These are phyloP conservation scores for Calonectria henricotiae DNA, from an alignment of 2,329 filamentous ascomycete species.

Conservation along the genomic window DNA sequence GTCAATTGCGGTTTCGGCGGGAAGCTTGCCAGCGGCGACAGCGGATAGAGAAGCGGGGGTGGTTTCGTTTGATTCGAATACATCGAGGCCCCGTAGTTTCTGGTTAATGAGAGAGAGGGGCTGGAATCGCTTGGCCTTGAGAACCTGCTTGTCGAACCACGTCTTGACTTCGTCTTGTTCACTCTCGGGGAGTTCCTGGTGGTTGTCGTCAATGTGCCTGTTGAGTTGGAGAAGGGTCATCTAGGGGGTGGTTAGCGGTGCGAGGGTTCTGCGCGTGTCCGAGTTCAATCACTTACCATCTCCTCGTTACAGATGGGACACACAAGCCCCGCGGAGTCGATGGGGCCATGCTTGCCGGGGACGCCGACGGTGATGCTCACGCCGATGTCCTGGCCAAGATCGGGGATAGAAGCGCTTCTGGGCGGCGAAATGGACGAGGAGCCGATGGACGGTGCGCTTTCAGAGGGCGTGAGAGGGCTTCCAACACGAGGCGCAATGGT, in stretches of 20 bases:
- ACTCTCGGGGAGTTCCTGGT: slow-evolving; percentile 90
- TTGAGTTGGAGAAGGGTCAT: slow-evolving; percentile 95
- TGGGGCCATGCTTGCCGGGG: slow-evolving; percentile 68
- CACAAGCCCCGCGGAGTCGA: slow-evolving; percentile 76
- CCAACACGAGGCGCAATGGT: slow-evolving; percentile 62
- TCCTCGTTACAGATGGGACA: slow-evolving; percentile 99
- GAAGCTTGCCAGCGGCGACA: slow-evolving; percentile 60
- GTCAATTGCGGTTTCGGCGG: slow-evolving; percentile 70
- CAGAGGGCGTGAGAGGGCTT: slow-evolving; percentile 71
- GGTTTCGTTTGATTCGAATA: slow-evolving; percentile 93
- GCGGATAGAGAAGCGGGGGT: slow-evolving; percentile 57
- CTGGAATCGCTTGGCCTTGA: slow-evolving; percentile 94
- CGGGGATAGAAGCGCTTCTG: slow-evolving; percentile 75
- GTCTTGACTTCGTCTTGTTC: slow-evolving; percentile 96
- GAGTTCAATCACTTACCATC: slow-evolving; percentile 77
- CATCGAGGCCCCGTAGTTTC: slow-evolving; percentile 91
- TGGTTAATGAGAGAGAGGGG: slow-evolving; percentile 93
- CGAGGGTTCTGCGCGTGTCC: background rate
- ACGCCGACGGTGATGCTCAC: slow-evolving; percentile 82
- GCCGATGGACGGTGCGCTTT: slow-evolving; percentile 84
- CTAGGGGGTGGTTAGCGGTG: slow-evolving; percentile 62
- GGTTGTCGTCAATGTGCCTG: slow-evolving; percentile 86
- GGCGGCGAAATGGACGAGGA: slow-evolving; percentile 80
- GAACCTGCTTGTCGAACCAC: slow-evolving; percentile 96
- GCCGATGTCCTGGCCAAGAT: slow-evolving; percentile 83